These are phyloP conservation scores for Backusella morwellensis DNA, from an alignment of 192 early-diverging fungal species.

Conservation along the genomic window DNA sequence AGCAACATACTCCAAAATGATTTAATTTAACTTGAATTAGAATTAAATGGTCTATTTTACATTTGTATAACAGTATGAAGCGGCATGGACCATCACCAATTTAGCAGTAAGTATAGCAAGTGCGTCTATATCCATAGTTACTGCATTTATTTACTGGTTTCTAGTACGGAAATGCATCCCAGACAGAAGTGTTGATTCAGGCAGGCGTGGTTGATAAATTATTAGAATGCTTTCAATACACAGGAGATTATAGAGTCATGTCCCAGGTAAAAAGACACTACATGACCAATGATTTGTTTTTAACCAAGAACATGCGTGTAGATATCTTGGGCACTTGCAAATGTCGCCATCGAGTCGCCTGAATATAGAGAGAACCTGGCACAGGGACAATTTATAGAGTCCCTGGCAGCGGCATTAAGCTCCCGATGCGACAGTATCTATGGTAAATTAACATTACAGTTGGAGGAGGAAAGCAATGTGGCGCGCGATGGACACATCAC, in stretches of 20 bases:
- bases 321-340: constrained; percentile 27
- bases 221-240: constrained; percentile 9
- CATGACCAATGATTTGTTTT: neutral
- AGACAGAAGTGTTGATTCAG: constrained; percentile 19
- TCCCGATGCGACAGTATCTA: constrained; percentile 11
- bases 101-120: constrained; percentile 16
- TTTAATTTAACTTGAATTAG: neutral
- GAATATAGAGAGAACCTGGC: constrained; percentile 13
- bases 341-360: constrained; percentile 22
- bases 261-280: constrained; percentile 13
- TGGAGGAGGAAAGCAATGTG: neutral
- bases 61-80: constrained; percentile 19
- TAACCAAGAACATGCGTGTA: neutral
- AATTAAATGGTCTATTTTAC: neutral
- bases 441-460: neutral
- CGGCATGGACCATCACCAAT: constrained; percentile 30
- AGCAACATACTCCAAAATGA: neutral
- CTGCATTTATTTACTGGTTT: neutral
- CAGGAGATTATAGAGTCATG: constrained; percentile 13
- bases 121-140: neutral
- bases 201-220: constrained; percentile 14
- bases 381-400: constrained; percentile 16
- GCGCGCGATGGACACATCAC: neutral
- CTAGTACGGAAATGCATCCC: constrained; percentile 22
- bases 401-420: constrained; percentile 8